Evolutionary conservation across 2,329 filamentous ascomycete genomes (phyloP), one percentile per base, ranked within the genome.

Genomic region (Rugonectria rugulosa): DNA sequence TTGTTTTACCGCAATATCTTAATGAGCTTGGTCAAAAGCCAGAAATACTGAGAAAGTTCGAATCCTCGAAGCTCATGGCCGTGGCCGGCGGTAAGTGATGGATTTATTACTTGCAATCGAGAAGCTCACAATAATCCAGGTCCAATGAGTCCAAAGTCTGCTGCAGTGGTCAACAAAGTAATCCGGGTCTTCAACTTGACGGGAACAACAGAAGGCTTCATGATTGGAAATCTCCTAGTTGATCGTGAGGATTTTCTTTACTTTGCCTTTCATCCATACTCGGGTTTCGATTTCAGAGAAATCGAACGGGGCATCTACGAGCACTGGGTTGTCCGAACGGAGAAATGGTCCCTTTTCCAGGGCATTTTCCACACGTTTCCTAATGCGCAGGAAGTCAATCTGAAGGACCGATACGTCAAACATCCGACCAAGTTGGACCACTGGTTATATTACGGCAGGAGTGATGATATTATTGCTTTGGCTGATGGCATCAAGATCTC

Each of bases 1-100:
- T 68, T 40, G 71, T 75, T 67, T 67, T 75, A 0, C 73, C 73
- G 1, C 74, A 71, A 0, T 66, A 73, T 14, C 66, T 69, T 0
- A 72, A 75, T 15, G 73, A 75, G 49, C 48, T 69, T 8, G 73
- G 61, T 40, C 71, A 70, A 53, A 65, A 57, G 3, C 70, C 60
- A 2, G 69, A 70, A 2, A 59, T 75, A 0, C 52, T 75, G 43
- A 56, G 59, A 19, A 73, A 74, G 41, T 58, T 75, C 40, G 59
- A 60, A 43, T 19, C 57, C 1, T 70, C 72, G 0, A 73, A 73
- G 53, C 73, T 73, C 19, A 71, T 73, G 12, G 73, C 72, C 31
- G 73, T 72, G 14, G 76, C 73, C 21, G 73, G 73, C 3, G 68
- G 68, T 53, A 50, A 50, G 53, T 9, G n/a, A 6, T 41, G 37